Conservation (phyloP, 2,329 filamentous ascomycete species). For the Rhexocercosporidium sp. region DNA sequence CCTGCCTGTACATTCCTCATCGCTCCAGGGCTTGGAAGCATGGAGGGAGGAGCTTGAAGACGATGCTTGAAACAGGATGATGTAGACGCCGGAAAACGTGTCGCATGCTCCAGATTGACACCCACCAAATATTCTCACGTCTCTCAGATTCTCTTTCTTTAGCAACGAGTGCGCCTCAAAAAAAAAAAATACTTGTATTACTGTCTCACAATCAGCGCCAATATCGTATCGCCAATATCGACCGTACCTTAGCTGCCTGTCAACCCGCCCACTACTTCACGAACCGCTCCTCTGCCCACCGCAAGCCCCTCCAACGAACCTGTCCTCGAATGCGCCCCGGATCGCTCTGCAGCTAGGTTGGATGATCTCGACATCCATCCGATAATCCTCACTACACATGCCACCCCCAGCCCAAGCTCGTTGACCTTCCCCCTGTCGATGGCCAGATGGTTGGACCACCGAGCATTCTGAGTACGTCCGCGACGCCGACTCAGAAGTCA, state of each 20-base stretch:
- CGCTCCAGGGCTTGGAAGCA: not conserved
- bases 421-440: slow-evolving; percentile 39
- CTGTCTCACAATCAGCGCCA: not conserved
- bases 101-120: slow-evolving; percentile 18
- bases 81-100: slow-evolving; percentile 12
- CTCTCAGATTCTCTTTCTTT: not conserved
- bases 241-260: not conserved
- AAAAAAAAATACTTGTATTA: not conserved
- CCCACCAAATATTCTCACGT: not conserved
- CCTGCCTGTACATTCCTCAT: slow-evolving; percentile 7
- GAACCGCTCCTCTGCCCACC: slow-evolving; percentile 6
- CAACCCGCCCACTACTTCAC: slow-evolving; percentile 9
- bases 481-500: slow-evolving; percentile 60
- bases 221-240: not conserved
- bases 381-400: slow-evolving; percentile 37
- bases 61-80: slow-evolving; percentile 23
- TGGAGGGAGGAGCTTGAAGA: slow-evolving; percentile 15
- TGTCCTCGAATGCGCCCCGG: slow-evolving; percentile 17
- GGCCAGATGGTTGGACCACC: slow-evolving; percentile 45
- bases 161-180: not conserved
- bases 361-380: slow-evolving; percentile 33
- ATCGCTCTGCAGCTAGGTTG: slow-evolving; percentile 17
- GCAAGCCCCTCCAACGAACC: slow-evolving; percentile 7
- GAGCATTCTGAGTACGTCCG: slow-evolving; percentile 59
- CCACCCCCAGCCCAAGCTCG: slow-evolving; percentile 32